phyloP scores from a whole-genome alignment of 139 green algal species.

The Trebouxia sp. region DNA sequence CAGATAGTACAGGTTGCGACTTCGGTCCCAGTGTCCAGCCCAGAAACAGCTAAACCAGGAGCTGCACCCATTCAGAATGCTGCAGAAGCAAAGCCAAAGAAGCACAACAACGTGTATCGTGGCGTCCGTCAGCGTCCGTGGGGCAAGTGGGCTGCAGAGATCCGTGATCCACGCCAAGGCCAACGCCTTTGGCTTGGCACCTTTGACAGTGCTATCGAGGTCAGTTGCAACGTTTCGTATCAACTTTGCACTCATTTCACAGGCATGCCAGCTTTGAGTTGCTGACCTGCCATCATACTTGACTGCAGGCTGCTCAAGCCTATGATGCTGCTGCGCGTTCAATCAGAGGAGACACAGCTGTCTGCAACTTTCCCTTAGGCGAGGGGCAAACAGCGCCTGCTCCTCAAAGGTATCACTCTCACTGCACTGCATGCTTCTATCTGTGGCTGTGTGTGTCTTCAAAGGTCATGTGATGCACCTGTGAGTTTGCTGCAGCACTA shows the following conservation, averaged over 20 bases:
- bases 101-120: conserved; percentile 62
- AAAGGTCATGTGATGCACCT: no score
- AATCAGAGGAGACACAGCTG: conserved; percentile 82
- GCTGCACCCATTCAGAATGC: neutral
- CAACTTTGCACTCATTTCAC: neutral
- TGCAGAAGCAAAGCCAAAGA: conserved; percentile 61
- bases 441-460: neutral
- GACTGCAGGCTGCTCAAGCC: conserved; percentile 70
- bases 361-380: conserved; percentile 85
- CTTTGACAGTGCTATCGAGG: conserved; percentile 91
- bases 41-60: neutral
- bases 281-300: neutral
- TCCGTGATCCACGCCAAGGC: conserved; percentile 78
- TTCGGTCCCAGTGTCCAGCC: no score
- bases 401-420: neutral
- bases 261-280: no score
- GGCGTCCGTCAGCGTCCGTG: conserved; percentile 82
- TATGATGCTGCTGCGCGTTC: conserved; percentile 90
- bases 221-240: neutral
- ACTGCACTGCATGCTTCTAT: neutral
- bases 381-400: conserved; percentile 5
- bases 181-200: conserved; percentile 88
- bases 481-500: no score
- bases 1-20: no score
- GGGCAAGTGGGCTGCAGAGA: conserved; percentile 98